phyloP scores from a whole-genome alignment of 2,329 filamentous ascomycete genomes.

The Venturia oleaginea region DNA sequence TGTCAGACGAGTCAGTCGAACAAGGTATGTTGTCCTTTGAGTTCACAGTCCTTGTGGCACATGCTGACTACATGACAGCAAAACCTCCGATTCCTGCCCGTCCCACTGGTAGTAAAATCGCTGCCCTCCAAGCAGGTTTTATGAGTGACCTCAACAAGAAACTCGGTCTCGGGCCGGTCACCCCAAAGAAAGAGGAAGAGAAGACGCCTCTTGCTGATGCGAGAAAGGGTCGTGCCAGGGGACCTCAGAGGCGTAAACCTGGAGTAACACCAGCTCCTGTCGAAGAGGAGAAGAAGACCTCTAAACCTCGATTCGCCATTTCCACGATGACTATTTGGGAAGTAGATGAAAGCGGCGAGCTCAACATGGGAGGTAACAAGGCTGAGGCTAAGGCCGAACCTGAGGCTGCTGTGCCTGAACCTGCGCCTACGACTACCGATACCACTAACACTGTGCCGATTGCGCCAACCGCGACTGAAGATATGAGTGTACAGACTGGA shows the following conservation, averaged over 20 bases:
- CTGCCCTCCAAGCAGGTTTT: slow-evolving; percentile 82
- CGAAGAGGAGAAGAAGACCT: slow-evolving; percentile 40
- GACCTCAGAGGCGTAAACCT: slow-evolving; percentile 68
- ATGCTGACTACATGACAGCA: slow-evolving; percentile 44
- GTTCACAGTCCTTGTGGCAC: slow-evolving; percentile 32
- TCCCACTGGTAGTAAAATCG: slow-evolving; percentile 73
- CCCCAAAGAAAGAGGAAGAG: slow-evolving; percentile 63
- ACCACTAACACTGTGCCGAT: background rate
- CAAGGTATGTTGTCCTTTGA: slow-evolving; percentile 21
- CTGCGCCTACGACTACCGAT: background rate
- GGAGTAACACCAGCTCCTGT: slow-evolving; percentile 43
- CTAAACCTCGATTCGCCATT: slow-evolving; percentile 24
- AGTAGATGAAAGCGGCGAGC: slow-evolving; percentile 25
- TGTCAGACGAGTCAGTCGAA: slow-evolving; percentile 22
- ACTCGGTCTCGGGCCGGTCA: slow-evolving; percentile 75
- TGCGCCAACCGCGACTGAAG: slow-evolving; percentile 1
- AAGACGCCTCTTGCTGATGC: slow-evolving; percentile 80
- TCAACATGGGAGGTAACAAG: background rate
- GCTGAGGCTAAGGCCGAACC: background rate
- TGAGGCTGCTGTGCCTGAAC: background rate
- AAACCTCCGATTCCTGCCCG: slow-evolving; percentile 78
- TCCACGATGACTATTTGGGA: slow-evolving; percentile 26
- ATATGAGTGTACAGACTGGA: slow-evolving; percentile 20
- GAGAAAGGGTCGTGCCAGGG: slow-evolving; percentile 80
- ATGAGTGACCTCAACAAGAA: slow-evolving; percentile 89